Evolutionary conservation across 352 stramenopile genomes (phyloP).

Genomic region (Plasmopara muralis): DNA sequence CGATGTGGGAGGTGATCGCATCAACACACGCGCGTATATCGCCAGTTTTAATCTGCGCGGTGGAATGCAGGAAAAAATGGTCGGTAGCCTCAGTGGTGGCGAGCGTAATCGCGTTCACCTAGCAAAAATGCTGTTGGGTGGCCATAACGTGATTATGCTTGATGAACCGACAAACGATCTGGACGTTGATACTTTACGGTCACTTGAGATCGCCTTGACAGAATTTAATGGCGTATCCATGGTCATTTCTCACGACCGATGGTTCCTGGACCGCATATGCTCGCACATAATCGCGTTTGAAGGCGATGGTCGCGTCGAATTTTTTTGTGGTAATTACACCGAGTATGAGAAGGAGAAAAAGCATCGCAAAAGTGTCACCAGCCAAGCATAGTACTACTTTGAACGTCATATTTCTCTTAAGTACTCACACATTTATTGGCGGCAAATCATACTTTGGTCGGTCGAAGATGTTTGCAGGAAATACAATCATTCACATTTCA

Average conservation of each 20-base stretch:
- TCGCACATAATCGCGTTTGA: slow-evolving; percentile 86
- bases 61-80: slow-evolving; percentile 80
- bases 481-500: too few relatives aligned
- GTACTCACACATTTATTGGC: too few relatives aligned
- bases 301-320: slow-evolving; percentile 54
- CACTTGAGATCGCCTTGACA: slow-evolving; percentile 79
- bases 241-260: slow-evolving; percentile 94
- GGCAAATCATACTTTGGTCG: too few relatives aligned
- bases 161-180: slow-evolving; percentile 87
- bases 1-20: slow-evolving; percentile 61
- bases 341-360: slow-evolving; percentile 80
- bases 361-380: neutral
- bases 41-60: slow-evolving; percentile 81
- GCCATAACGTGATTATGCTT: slow-evolving; percentile 84
- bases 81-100: slow-evolving; percentile 65
- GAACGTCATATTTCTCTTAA: too few relatives aligned
- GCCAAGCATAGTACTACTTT: too few relatives aligned
- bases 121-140: slow-evolving; percentile 77
- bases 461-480: too few relatives aligned
- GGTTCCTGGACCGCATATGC: slow-evolving; percentile 93
- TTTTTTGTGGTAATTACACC: slow-evolving; percentile 85
- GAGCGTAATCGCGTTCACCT: slow-evolving; percentile 83
- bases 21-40: slow-evolving; percentile 83
- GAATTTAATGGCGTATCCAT: slow-evolving; percentile 90
- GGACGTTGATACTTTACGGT: slow-evolving; percentile 81